These are phyloP conservation scores for Beauveria sp. DNA, from an alignment of 2,329 filamentous ascomycete genomes.

Conservation along the genomic window DNA sequence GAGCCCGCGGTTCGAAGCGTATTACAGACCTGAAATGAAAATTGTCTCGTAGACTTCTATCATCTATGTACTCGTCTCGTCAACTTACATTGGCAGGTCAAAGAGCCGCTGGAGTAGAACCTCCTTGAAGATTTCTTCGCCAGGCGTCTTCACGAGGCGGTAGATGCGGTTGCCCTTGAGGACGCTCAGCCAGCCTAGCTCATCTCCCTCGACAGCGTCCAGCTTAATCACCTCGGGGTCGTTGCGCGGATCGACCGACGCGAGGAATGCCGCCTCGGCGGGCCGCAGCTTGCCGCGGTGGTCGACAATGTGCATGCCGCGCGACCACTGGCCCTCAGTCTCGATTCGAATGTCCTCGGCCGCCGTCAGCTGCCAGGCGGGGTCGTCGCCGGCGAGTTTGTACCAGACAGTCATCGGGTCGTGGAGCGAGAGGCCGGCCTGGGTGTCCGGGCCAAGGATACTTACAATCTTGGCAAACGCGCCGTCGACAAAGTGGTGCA, in stretches of 20 bases:
- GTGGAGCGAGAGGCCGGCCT: constrained; percentile 60
- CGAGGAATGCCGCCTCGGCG: constrained; percentile 31
- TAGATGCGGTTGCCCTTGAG: constrained; percentile 72
- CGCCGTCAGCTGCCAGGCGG: constrained; percentile 49
- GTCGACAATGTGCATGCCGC: constrained; percentile 85
- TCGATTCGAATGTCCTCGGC: constrained; percentile 83
- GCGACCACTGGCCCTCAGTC: constrained; percentile 87
- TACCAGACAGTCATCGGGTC: constrained; percentile 78
- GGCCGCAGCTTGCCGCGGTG: constrained; percentile 52
- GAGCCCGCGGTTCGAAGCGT: neutral
- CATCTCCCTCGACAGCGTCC: constrained; percentile 60
- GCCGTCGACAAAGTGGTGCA: constrained; percentile 61
- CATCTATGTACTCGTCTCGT: constrained; percentile 17
- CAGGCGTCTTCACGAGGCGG: constrained; percentile 64
- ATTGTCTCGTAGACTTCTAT: neutral
- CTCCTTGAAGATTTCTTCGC: constrained; percentile 56
- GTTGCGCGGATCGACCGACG: constrained; percentile 34
- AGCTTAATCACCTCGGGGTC: constrained; percentile 31
- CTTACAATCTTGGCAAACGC: constrained; percentile 61
- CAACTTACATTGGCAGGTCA: constrained; percentile 20
- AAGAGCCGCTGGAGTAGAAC: constrained; percentile 61
- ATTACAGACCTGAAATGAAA: neutral
- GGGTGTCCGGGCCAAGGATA: constrained; percentile 49
- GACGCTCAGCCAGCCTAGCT: constrained; percentile 64
- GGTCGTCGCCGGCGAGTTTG: constrained; percentile 46